Percentiles rank a stretch among this genome's conserved stretches.
Conservation (phyloP, 345 rosid species). For the Camelina neglecta region DNA sequence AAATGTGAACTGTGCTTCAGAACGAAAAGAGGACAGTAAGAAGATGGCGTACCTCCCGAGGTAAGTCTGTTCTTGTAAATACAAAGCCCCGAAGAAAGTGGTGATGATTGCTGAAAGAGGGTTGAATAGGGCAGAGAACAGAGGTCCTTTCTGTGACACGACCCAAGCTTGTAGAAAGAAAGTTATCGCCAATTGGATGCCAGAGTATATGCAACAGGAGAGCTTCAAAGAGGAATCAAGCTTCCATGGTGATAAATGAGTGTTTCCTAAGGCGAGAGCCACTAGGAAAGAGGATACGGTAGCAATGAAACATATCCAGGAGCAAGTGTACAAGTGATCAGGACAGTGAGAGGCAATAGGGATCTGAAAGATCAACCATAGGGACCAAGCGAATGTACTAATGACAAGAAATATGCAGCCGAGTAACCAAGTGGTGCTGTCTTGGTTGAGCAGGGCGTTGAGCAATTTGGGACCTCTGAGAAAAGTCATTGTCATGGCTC, state of each 20-base stretch:
- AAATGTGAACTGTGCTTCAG: not conserved
- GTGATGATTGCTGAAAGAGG: slow-evolving; percentile 65
- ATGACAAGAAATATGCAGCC: slow-evolving; percentile 57
- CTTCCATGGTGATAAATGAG: slow-evolving; percentile 43
- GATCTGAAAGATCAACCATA: slow-evolving; percentile 68
- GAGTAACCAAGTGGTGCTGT: slow-evolving; percentile 49
- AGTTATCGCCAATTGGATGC: slow-evolving; percentile 49
- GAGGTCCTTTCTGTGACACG: slow-evolving; percentile 60
- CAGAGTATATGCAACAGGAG: slow-evolving; percentile 51
- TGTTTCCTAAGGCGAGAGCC: slow-evolving; percentile 44
- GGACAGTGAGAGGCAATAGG: slow-evolving; percentile 57
- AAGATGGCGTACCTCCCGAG: slow-evolving; percentile 53
- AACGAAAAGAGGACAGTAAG: not conserved
- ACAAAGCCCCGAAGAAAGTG: slow-evolving; percentile 55
- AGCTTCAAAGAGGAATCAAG: slow-evolving; percentile 51
- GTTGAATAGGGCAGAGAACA: slow-evolving; percentile 70
- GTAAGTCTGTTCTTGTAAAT: slow-evolving; percentile 57
- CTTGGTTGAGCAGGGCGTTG: slow-evolving; percentile 43
- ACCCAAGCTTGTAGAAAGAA: slow-evolving; percentile 77
- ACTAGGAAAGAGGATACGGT: slow-evolving; percentile 50
- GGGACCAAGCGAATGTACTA: slow-evolving; percentile 61
- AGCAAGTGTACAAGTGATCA: slow-evolving; percentile 56
- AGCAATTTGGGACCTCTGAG: slow-evolving; percentile 62
- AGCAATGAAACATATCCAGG: slow-evolving; percentile 62
- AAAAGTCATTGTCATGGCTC: slow-evolving; percentile 69